phyloP scores from a whole-genome alignment of 225 moss, liverwort and hornwort species.

The Anthoceros angustus region DNA sequence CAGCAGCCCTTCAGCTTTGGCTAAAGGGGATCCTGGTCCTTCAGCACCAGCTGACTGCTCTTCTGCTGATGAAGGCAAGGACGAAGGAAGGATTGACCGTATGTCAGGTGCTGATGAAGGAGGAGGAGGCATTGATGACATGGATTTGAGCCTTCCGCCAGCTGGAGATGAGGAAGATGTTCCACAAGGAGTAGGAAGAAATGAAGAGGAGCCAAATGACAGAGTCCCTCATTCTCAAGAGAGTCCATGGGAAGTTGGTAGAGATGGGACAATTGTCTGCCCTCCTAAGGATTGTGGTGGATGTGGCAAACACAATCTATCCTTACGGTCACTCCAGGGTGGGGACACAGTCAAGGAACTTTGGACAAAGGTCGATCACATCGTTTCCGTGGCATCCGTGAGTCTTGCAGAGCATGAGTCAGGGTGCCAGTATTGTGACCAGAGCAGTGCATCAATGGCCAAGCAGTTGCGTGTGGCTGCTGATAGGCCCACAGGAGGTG shows the following conservation, averaged over 20 bases:
- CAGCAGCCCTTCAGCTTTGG: neutral
- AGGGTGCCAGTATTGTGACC: constrained; percentile 19
- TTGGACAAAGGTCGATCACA: constrained; percentile 37
- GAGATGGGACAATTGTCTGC: constrained; percentile 54
- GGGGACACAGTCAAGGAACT: constrained; percentile 51
- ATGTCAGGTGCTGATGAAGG: neutral
- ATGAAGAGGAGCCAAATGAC: constrained; percentile 5
- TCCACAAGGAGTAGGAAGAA: constrained; percentile 11
- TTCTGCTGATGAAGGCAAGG: neutral
- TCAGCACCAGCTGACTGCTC: neutral
- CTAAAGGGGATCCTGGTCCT: neutral
- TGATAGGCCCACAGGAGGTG: constrained; percentile 24
- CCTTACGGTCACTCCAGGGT: constrained; percentile 53
- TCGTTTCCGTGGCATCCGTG: constrained; percentile 12
- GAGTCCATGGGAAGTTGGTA: constrained; percentile 29
- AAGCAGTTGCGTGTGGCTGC: constrained; percentile 34
- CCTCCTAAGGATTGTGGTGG: constrained; percentile 60
- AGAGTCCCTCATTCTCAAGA: constrained; percentile 6
- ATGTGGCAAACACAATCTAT: constrained; percentile 39
- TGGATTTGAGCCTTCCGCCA: too few relatives aligned
- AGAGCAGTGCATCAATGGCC: neutral
- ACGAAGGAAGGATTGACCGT: neutral
- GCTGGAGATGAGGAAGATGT: constrained; percentile 2
- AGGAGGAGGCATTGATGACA: neutral
- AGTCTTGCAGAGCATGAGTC: constrained; percentile 9